phyloP scores from a whole-genome alignment of 148 eudicot species.

The Suaeda aralocaspica region DNA sequence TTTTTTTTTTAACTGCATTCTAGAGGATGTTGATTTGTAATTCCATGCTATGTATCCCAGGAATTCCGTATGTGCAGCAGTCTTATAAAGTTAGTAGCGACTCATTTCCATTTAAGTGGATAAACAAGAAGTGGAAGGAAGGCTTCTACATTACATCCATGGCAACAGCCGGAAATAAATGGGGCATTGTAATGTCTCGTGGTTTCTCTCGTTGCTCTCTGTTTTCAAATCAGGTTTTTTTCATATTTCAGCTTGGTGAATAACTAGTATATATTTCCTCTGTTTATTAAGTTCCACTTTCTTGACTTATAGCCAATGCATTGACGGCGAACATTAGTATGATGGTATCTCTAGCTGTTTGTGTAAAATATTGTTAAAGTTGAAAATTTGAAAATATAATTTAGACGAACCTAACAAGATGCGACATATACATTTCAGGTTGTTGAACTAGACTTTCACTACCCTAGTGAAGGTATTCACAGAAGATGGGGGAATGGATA shows the following conservation, averaged over 20 bases:
- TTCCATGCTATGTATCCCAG: conserved; percentile 27
- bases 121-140: conserved; percentile 87
- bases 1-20: background rate
- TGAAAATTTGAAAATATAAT: too few species aligned
- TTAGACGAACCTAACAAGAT: too few species aligned
- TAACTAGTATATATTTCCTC: background rate
- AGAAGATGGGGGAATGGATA: conserved; percentile 83
- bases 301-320: too few species aligned
- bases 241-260: background rate
- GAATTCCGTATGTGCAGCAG: conserved; percentile 75
- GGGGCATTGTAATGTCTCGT: conserved; percentile 96
- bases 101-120: conserved; percentile 92
- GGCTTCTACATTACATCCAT: conserved; percentile 84
- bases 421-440: conserved; percentile 36
- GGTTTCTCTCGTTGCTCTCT: conserved; percentile 29
- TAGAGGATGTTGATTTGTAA: background rate
- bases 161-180: conserved; percentile 85
- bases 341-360: too few species aligned
- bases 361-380: too few species aligned
- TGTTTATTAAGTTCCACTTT: too few species aligned
- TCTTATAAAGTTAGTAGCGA: conserved; percentile 86
- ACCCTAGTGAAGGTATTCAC: conserved; percentile 94
- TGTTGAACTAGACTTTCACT: conserved; percentile 88
- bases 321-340: too few species aligned
- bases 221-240: conserved; percentile 4